Base-by-base conservation (phyloP, 129 eudicot genomes). In the Artemisia annua region DNA sequence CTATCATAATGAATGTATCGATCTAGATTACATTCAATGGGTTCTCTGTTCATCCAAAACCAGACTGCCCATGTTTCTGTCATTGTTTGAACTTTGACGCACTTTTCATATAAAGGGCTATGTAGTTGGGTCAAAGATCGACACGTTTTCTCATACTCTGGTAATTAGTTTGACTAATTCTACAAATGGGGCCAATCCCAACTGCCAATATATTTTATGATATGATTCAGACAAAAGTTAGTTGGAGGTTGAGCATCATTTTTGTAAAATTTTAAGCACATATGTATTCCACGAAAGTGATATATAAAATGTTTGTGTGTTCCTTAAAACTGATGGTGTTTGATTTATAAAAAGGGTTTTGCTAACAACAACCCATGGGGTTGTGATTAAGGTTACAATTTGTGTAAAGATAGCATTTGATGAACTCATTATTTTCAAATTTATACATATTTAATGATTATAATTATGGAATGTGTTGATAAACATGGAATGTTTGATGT, bases 171-270 rank as follows among this genome's bases (percentile, higher is more conserved):
- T 70, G 75, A 70, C 65, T 55, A 54, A 70, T 35, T 70, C 63
- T 70, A 32, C 65, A 5, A 5, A 12, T 16, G 65, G 75, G 3
- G 52, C 75, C 75, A 54, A 1, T 7, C 35, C 30, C 64, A 70
- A 60, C 75, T 70, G 75, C 75, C 75, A 70, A 39, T 55, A 55
- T 48, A 56, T 30, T 54, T 55, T 18, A 14, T 54, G 53, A 35
- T 51, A n/a, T 69, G 32, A 54, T 69, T 53, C 51, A 16, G 50
- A 51, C 63, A 15, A 19, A 67, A 22, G 50, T 22, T 18, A 13
- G 17, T 12, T 49, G 48, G 63, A 28, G 20, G 49, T 69, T 49
- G 17, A 11, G 48, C 50, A 18, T 69, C 28, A 54, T 15, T 54
- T 16, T 16, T 54, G 10, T 39, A 6, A 39, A n/a, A 39, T 39